A percentile compares a stretch with the other conserved stretches of the same genome.
These are phyloP conservation scores for Ogataea trehaloabstinens DNA, from an alignment of 805 yeast species.

Conservation along the genomic window DNA sequence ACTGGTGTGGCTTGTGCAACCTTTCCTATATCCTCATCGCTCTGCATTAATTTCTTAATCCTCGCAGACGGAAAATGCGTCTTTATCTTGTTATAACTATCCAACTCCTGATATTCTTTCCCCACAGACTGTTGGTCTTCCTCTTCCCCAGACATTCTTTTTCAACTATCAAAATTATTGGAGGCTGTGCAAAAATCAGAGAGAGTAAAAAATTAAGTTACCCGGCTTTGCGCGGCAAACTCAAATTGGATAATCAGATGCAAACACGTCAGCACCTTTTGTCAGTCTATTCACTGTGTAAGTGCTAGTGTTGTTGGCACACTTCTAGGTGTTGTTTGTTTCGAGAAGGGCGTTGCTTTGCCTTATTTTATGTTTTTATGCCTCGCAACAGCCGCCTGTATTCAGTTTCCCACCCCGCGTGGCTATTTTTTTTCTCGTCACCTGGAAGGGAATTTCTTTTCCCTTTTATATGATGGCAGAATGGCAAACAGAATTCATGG, in stretches of 20 bases:
- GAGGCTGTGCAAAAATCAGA: not conserved
- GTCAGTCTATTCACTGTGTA: too few relatives aligned
- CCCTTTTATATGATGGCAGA: too few relatives aligned
- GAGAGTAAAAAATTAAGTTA: not conserved
- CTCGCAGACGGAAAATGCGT: slow-evolving; percentile 92
- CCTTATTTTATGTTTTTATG: too few relatives aligned
- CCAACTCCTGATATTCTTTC: slow-evolving; percentile 18
- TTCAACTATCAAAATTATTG: not conserved
- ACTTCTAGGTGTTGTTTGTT: too few relatives aligned
- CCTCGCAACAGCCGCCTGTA: too few relatives aligned
- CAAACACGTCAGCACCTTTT: not conserved
- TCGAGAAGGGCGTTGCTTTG: too few relatives aligned
- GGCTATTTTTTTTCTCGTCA: too few relatives aligned
- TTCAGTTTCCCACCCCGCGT: too few relatives aligned
- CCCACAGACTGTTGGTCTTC: slow-evolving; percentile 2
- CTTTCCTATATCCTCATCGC: slow-evolving; percentile 97
- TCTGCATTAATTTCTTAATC: slow-evolving; percentile 94
- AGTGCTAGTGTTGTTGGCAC: too few relatives aligned
- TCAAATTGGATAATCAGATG: not conserved
- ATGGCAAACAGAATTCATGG: too few relatives aligned
- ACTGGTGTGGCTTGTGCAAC: slow-evolving; percentile 99
- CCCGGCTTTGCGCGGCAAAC: not conserved
- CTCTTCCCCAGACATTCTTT: not conserved
- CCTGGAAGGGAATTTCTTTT: too few relatives aligned
- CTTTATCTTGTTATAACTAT: slow-evolving; percentile 51